A percentile compares a stretch with the other conserved stretches of the same genome.
Conservation (phyloP, 2,329 filamentous ascomycete genomes). For the Paracoccidioides lutzii region DNA sequence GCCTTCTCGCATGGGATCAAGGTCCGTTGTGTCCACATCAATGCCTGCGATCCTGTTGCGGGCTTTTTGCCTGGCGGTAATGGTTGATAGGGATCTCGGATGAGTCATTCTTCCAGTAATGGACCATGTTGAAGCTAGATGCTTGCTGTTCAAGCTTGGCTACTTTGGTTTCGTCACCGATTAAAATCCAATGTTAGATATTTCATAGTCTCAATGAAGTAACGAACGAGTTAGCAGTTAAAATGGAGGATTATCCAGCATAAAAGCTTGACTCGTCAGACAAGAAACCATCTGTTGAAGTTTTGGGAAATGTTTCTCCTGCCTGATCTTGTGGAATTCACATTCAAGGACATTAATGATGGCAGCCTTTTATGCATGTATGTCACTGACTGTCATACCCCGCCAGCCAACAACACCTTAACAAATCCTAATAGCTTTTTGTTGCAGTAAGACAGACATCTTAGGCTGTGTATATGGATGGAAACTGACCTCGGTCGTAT, state of each 20-base stretch:
- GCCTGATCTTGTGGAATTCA: background rate
- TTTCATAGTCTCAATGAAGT: background rate
- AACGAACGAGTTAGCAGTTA: too few relatives aligned
- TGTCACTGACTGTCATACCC: too few relatives aligned
- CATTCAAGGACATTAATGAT: background rate
- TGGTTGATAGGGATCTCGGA: slow-evolving; percentile 21
- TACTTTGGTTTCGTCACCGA: slow-evolving; percentile 45
- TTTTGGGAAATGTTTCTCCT: background rate
- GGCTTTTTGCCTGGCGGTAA: slow-evolving; percentile 18
- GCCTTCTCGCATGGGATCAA: background rate
- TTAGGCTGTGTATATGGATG: too few relatives aligned
- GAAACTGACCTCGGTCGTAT: too few relatives aligned
- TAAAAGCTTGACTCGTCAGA: slow-evolving; percentile 35
- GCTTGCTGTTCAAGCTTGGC: slow-evolving; percentile 39
- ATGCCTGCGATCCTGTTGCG: background rate
- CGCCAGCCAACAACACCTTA: too few relatives aligned
- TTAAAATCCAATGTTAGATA: background rate
- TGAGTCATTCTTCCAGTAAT: slow-evolving; percentile 36
- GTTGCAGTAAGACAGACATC: too few relatives aligned
- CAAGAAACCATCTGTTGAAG: slow-evolving; percentile 12
- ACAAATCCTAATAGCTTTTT: too few relatives aligned
- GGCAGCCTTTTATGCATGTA: background rate
- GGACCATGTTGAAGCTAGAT: slow-evolving; percentile 36
- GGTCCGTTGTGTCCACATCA: background rate
- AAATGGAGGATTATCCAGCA: slow-evolving; percentile 20